phyloP scores from a whole-genome alignment of 148 eudicot species.

The Nepenthes gracilis region DNA sequence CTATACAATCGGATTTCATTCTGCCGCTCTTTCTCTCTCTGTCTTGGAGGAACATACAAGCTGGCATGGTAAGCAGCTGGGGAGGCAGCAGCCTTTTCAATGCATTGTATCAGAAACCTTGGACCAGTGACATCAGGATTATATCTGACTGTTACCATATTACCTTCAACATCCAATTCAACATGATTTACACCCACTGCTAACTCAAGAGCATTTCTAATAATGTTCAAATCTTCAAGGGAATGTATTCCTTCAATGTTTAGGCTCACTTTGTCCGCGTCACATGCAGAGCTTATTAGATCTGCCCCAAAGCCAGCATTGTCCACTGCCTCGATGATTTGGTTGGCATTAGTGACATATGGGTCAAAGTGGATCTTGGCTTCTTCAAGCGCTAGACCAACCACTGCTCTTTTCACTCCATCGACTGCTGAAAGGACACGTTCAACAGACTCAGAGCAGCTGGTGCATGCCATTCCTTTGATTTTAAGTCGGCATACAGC shows the following conservation, averaged over 20 bases:
- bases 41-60: constrained; percentile 57
- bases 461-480: constrained; percentile 96
- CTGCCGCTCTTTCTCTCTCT: constrained; percentile 49
- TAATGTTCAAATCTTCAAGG: constrained; percentile 32
- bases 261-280: constrained; percentile 59
- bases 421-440: constrained; percentile 60
- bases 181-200: constrained; percentile 62
- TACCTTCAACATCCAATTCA: constrained; percentile 51
- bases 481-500: constrained; percentile 68
- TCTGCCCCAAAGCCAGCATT: constrained; percentile 94
- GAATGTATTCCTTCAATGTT: constrained; percentile 55
- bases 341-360: constrained; percentile 33
- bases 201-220: constrained; percentile 47
- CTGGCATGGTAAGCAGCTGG: constrained; percentile 48
- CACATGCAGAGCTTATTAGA: constrained; percentile 65
- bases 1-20: constrained; percentile 47
- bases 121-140: constrained; percentile 77
- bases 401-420: constrained; percentile 87
- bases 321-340: constrained; percentile 57
- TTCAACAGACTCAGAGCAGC: constrained; percentile 86
- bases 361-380: constrained; percentile 96
- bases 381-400: constrained; percentile 91
- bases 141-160: constrained; percentile 45
- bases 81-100: constrained; percentile 45
- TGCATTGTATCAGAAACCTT: constrained; percentile 62